A percentile compares a stretch with the other conserved stretches of the same genome.
phyloP scores from a whole-genome alignment of 1,139 yeast genomes.

The Geotrichum candidum region DNA sequence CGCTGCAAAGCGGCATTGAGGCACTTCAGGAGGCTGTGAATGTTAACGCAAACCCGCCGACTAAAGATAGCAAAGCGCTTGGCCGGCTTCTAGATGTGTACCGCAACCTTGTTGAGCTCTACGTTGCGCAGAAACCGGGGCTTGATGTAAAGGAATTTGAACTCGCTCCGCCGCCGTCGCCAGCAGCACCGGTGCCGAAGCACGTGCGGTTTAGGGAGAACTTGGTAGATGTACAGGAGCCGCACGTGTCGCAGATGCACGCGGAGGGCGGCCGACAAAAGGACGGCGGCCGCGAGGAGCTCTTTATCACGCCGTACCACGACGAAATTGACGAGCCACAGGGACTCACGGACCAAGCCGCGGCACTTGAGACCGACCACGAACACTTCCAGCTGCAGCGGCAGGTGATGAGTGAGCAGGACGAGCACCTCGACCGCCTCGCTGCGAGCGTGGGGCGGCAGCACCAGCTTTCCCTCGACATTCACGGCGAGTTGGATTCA shows the following conservation, averaged over 20 bases:
- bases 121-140: conserved; percentile 1
- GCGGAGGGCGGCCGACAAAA: conserved; percentile 27
- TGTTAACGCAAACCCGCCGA: conserved; percentile 1
- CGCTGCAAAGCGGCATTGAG: conserved; percentile 36
- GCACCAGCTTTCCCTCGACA: conserved; percentile 56
- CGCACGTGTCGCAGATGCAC: conserved; percentile 22
- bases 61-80: conserved; percentile 4
- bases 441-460: conserved; percentile 61
- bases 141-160: neutral
- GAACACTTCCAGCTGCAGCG: conserved; percentile 59
- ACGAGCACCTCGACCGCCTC: conserved; percentile 51
- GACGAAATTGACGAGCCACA: conserved; percentile 39
- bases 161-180: neutral
- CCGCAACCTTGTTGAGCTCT: conserved; percentile 8
- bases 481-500: conserved; percentile 60
- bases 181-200: conserved; percentile 29
- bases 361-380: conserved; percentile 17
- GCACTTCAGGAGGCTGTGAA: conserved; percentile 28
- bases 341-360: conserved; percentile 21
- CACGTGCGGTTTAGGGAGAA: conserved; percentile 52
- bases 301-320: conserved; percentile 40
- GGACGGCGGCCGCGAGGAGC: conserved; percentile 22
- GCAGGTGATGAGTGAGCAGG: conserved; percentile 57
- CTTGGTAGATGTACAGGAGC: conserved; percentile 29
- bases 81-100: conserved; percentile 6